These are phyloP conservation scores for Mucor irregularis DNA, from an alignment of 371 early-diverging fungal species.

Conservation along the genomic window DNA sequence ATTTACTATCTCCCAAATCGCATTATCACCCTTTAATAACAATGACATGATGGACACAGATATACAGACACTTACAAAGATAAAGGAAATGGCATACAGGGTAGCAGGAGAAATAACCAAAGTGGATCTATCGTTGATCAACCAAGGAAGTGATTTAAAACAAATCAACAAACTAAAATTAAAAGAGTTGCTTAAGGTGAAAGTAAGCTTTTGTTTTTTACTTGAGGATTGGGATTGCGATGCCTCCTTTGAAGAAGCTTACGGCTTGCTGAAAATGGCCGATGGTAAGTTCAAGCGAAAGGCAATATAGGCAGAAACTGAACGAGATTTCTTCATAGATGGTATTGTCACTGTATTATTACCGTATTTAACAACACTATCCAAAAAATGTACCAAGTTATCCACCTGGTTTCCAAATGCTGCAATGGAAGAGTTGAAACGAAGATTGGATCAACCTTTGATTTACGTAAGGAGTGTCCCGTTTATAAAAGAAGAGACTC, in stretches of 20 bases:
- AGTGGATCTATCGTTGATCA: slow-evolving; percentile 3
- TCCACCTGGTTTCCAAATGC: slow-evolving; percentile 25
- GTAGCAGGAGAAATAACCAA: slow-evolving; percentile 9
- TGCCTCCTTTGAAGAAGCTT: slow-evolving; percentile 22
- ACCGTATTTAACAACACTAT: slow-evolving; percentile 28
- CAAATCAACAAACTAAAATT: slow-evolving; percentile 9
- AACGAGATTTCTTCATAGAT: slow-evolving; percentile 18
- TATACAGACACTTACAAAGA: not conserved
- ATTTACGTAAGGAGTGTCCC: slow-evolving; percentile 22
- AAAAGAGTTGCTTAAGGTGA: slow-evolving; percentile 24
- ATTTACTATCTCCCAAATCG: slow-evolving; percentile 14
- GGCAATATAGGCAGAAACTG: too few species aligned
- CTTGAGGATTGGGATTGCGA: slow-evolving; percentile 22
- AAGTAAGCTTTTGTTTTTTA: slow-evolving; percentile 20
- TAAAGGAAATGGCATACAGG: slow-evolving; percentile 4
- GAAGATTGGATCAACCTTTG: slow-evolving; percentile 9
- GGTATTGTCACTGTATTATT: slow-evolving; percentile 18
- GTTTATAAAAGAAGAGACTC: too few species aligned
- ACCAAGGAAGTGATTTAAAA: not conserved
- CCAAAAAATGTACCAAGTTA: slow-evolving; percentile 15
- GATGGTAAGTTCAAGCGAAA: slow-evolving; percentile 28
- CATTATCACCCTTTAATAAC: not conserved
- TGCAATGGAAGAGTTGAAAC: slow-evolving; percentile 15
- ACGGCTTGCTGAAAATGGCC: slow-evolving; percentile 8
- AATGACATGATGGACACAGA: slow-evolving; percentile 23